Evolutionary conservation across 352 stramenopile genomes (phyloP), one percentile per base, ranked within the genome.

Genomic region (Phytophthora pisi): DNA sequence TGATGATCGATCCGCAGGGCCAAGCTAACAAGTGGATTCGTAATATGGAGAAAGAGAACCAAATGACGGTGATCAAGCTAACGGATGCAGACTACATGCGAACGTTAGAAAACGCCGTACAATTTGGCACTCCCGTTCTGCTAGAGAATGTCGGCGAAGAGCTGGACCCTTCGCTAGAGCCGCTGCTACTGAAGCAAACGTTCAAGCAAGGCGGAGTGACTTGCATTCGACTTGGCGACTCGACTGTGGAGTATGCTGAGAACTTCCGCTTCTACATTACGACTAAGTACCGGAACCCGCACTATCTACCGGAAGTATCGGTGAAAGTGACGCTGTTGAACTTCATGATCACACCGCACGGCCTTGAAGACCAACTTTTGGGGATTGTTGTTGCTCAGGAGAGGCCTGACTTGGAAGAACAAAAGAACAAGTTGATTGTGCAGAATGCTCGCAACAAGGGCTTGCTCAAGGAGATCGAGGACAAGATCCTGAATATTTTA

Each of bases 1-100:
- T 98, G 11, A 97, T 98, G 89, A 98, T 98, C 51, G 96, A 98
- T 53, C 96, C 96, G 1, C 95, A 98, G 52, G 93, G 93, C 0
- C 94, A 98, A 66, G 94, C 93, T 0, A 98, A 98, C 68, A 98
- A 98, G 71, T 98, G 96, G 96, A 96, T 98, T 46, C 89, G 92
- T 16, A 98, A 98, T 51, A 97, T 98, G 88, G 95, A 98, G 61
- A 86, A 89, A 42, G 81, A 93, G 5, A 89, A 89, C 38, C 86
- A 94, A 52, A 80, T 98, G 40, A 87, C 95, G 5, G 91, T 98
- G 8, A 98, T 98, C 70, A 98, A 98, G 66, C 79, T 98, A 53
- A 97, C 91, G 5, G 91, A 97, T 58, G 80, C 70, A n/a, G 92
- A 98, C 61, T 98, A 98, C 70, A 90, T 98, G 77, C 84, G 92